phyloP scores from a whole-genome alignment of 148 eudicot genomes.

The Camellia lanceoleosa region DNA sequence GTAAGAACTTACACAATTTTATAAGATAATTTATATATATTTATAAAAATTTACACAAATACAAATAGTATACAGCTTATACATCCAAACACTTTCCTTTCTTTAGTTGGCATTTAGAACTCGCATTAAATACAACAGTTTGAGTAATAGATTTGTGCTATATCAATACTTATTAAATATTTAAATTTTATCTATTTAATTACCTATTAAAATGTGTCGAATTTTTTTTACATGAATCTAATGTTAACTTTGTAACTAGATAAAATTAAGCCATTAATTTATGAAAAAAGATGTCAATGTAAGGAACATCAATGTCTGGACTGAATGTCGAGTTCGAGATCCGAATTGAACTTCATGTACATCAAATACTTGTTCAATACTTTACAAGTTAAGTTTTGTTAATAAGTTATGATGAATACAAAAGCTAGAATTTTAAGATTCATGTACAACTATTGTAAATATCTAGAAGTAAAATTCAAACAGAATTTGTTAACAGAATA shows the following conservation, averaged over 20 bases:
- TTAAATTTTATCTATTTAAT: background rate
- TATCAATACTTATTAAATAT: background rate
- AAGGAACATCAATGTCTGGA: background rate
- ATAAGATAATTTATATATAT: no score
- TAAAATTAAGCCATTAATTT: background rate
- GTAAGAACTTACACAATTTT: no score
- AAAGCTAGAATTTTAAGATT: background rate
- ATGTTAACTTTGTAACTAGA: background rate
- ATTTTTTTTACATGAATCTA: background rate
- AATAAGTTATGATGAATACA: background rate
- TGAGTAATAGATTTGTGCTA: background rate
- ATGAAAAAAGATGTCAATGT: background rate
- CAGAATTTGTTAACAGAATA: background rate
- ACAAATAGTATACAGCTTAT: background rate
- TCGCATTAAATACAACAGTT: background rate
- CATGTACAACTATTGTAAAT: background rate
- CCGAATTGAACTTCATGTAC: background rate
- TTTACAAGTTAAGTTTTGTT: background rate
- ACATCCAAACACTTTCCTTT: background rate
- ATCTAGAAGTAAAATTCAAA: background rate
- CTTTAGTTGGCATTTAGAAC: background rate
- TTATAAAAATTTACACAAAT: no score
- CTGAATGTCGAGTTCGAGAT: background rate
- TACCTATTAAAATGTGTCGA: background rate
- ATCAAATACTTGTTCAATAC: background rate